phyloP scores from a whole-genome alignment of 768 basidiomycete species.

The Tricholoma saponaceum region DNA sequence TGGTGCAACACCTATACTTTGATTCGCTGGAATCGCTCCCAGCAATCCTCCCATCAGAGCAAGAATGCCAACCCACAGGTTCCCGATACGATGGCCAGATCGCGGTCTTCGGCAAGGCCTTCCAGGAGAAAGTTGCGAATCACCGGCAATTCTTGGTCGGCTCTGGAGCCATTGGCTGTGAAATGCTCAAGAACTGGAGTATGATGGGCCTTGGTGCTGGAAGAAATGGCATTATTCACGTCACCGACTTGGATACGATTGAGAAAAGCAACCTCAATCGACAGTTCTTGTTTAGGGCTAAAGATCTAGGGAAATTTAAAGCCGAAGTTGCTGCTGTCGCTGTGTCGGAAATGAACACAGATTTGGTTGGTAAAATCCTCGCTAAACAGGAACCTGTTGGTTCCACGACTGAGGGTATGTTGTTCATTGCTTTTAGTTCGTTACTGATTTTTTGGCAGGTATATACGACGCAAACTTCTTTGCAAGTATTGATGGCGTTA shows the following conservation, averaged over 20 bases:
- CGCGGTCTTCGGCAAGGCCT: constrained; percentile 89
- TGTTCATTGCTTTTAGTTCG: background rate
- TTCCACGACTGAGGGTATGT: constrained; percentile 85
- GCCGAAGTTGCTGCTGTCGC: constrained; percentile 90
- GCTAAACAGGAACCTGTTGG: constrained; percentile 94
- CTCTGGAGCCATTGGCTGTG: constrained; percentile 98
- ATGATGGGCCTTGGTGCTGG: constrained; percentile 95
- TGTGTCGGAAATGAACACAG: constrained; percentile 94
- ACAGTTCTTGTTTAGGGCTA: constrained; percentile 95
- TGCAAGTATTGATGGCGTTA: constrained; percentile 83
- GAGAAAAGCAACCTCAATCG: constrained; percentile 99
- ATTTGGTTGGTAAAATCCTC: constrained; percentile 78
- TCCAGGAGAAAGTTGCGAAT: constrained; percentile 89
- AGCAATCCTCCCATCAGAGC: constrained; percentile 65
- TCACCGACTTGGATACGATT: constrained; percentile 97
- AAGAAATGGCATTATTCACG: constrained; percentile 75
- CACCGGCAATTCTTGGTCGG: constrained; percentile 96
- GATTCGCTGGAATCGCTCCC: constrained; percentile 97
- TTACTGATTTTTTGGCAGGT: constrained; percentile 56
- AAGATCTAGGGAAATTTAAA: constrained; percentile 97
- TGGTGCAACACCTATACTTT: constrained; percentile 93
- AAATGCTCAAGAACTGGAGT: constrained; percentile 99
- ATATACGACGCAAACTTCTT: constrained; percentile 90
- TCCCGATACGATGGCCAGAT: constrained; percentile 93
- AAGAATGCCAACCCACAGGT: constrained; percentile 76